Base-by-base conservation (phyloP, 306 rosid species). In the Vigna nakashimae region DNA sequence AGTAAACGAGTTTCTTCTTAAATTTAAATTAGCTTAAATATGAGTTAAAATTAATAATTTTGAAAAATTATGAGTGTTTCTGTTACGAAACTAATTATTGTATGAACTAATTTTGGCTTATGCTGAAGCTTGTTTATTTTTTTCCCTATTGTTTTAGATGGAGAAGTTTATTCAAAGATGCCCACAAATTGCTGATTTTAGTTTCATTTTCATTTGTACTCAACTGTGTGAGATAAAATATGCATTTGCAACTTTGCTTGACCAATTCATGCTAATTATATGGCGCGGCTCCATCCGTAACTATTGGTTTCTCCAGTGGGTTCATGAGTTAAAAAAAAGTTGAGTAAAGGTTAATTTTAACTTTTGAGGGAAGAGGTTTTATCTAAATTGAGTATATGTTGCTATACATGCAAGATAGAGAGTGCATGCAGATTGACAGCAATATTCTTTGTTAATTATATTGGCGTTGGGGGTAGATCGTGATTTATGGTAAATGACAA, bases 211-310 rank as follows among this genome's bases (percentile, higher is more conserved):
- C 34, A 5, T 74, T 48, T 11, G 4, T 38, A 69, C 34, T 69
- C 26, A 20, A 49, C 4, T 13, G 51, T 40, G 20, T 74, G 80
- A 58, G 66, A 20, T 69, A 20, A 81, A 18, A 13, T 30, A 17
- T 15, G 38, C 9, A 59, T 68, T 34, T 67, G 28, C 51, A 24
- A 34, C n/a, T n/a, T 68, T 67, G n/a, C 4, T 9, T 15, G 56
- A 49, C 20, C 51, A 3, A 55, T 20, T 2, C 60, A 38, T 82
- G 51, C 36, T 69, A 64, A 42, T 51, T 75, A 14, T 40, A 9
- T 38, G 63, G 38, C 28, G 5, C 22, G 68, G 52, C 16, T 69
- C 22, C 34, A 57, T 60, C n/a, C 11, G 17, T 7, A 17, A 74
- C 18, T 42, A n/a, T 40, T 79, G 73, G 45, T 24, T 40, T 26